These are phyloP conservation scores for Pulveroboletus sp. DNA, from an alignment of 768 basidiomycete species.

Conservation along the genomic window DNA sequence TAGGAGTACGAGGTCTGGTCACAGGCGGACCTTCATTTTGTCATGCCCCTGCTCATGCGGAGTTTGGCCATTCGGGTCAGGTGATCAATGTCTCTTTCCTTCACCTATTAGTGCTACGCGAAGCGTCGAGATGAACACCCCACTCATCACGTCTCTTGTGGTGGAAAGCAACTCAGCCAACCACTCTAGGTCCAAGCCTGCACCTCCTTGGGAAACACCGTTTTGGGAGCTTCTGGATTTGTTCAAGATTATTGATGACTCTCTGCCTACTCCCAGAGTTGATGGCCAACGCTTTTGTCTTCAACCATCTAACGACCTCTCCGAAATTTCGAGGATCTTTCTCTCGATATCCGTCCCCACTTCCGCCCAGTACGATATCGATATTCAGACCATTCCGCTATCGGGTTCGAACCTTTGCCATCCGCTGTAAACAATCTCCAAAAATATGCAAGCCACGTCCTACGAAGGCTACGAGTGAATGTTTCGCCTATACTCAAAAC, in stretches of 20 bases:
- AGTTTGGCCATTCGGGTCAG: constrained; percentile 5
- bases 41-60: constrained; percentile 3
- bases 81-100: constrained; percentile 3
- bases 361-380: constrained; percentile 2
- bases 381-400: background rate
- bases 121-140: background rate
- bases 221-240: constrained; percentile 10
- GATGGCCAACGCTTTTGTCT: constrained; percentile 9
- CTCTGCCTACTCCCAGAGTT: background rate
- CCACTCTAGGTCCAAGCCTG: background rate
- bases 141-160: constrained; percentile 6
- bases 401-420: background rate
- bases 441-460: constrained; percentile 3
- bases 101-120: constrained; percentile 10
- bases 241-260: constrained; percentile 1
- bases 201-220: constrained; percentile 5
- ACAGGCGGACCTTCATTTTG: no score
- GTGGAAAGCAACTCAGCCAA: background rate
- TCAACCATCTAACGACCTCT: constrained; percentile 12
- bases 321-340: constrained; percentile 8
- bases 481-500: background rate
- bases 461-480: constrained; percentile 6
- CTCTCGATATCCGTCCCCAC: constrained; percentile 4
- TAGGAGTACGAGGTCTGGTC: background rate
- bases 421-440: constrained; percentile 1